Conservation (phyloP, 345 rosid species). For the Arabidopsis suecica region DNA sequence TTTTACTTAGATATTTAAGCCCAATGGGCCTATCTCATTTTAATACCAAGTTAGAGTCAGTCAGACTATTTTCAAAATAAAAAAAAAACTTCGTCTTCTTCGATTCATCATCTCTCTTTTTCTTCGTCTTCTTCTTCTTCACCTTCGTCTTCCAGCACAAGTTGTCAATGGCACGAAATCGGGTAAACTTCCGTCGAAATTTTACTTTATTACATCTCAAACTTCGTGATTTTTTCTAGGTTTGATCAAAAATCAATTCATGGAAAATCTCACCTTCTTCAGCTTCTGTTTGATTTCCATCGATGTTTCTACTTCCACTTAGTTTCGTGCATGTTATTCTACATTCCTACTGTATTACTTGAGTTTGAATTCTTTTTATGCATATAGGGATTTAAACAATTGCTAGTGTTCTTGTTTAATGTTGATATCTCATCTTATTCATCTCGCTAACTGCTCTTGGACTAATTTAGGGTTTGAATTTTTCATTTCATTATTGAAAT, state of each 20-base stretch:
- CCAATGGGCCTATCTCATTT: slow-evolving; percentile 9
- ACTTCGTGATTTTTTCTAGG: neutral
- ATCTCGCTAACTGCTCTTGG: neutral
- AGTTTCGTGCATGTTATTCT: neutral
- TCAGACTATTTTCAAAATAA: slow-evolving; percentile 1
- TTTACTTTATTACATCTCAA: neutral
- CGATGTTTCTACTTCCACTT: neutral
- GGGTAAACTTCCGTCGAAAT: slow-evolving; percentile 46
- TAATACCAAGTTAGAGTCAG: neutral
- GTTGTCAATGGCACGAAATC: slow-evolving; percentile 72
- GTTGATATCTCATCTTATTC: neutral
- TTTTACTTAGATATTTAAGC: slow-evolving; percentile 16
- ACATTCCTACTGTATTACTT: neutral
- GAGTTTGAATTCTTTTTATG: slow-evolving; percentile 33
- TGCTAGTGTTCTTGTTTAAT: neutral
- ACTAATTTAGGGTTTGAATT: neutral
- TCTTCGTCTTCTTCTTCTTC: slow-evolving; percentile 34
- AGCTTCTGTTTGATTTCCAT: slow-evolving; percentile 6
- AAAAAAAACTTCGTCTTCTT: slow-evolving; percentile 20
- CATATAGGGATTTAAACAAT: neutral
- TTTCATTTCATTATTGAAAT: neutral
- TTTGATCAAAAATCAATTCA: slow-evolving; percentile 3
- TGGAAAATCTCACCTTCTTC: neutral
- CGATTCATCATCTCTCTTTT: slow-evolving; percentile 28
- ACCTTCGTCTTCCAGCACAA: slow-evolving; percentile 33